Conservation (phyloP, 169 alveolate species). For the Amoebophrya sp. region DNA sequence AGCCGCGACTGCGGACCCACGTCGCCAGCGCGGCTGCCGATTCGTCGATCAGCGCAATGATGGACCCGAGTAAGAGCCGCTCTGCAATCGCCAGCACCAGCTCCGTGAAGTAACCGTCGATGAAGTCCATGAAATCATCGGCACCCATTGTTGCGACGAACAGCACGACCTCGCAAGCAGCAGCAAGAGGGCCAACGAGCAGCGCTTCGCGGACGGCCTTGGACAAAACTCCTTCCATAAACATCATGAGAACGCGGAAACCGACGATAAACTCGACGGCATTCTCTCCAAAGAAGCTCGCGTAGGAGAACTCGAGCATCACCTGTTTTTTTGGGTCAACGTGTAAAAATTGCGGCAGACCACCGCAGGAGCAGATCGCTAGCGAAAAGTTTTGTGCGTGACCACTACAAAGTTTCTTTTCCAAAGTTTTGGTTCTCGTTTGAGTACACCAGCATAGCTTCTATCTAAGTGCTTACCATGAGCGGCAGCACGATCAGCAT, state of each 20-base stretch:
- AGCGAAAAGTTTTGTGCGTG: too few relatives aligned
- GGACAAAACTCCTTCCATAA: neutral
- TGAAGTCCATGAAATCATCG: slow-evolving; percentile 13
- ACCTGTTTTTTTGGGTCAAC: too few relatives aligned
- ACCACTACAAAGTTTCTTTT: too few relatives aligned
- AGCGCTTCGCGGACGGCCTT: slow-evolving; percentile 9
- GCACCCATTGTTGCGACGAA: slow-evolving; percentile 16
- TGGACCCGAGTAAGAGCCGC: slow-evolving; percentile 5
- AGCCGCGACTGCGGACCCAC: neutral
- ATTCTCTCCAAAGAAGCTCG: neutral
- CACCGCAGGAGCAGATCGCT: too few relatives aligned
- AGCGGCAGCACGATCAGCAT: neutral
- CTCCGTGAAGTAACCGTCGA: slow-evolving; percentile 7
- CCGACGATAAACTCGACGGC: slow-evolving; percentile 9
- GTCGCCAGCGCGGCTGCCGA: neutral
- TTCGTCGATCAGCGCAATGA: neutral
- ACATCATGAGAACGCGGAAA: neutral
- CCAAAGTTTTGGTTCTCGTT: too few relatives aligned
- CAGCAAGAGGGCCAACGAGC: neutral
- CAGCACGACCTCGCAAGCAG: slow-evolving; percentile 7
- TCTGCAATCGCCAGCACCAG: slow-evolving; percentile 2
- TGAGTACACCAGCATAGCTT: too few relatives aligned
- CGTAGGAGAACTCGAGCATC: slow-evolving; percentile 12
- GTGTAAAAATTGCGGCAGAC: too few relatives aligned
- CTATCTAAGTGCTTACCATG: too few relatives aligned